A percentile compares a stretch with the other conserved stretches of the same genome.
Conservation (phyloP, 768 basidiomycete genomes). For the Podaxis sp. region DNA sequence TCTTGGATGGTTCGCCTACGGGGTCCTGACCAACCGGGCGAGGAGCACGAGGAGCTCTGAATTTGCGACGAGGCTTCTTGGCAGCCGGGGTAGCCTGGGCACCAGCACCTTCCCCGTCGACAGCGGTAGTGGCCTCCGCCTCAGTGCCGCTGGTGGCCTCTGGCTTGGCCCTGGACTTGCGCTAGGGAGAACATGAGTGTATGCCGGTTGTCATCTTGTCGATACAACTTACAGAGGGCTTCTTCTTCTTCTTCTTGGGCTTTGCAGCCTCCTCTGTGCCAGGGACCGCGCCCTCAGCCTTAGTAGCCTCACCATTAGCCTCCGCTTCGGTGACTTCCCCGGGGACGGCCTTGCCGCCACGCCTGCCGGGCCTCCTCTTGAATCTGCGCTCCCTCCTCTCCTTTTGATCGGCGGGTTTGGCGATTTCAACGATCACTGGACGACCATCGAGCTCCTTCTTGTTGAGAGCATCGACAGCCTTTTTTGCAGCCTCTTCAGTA, state of each 20-base stretch:
- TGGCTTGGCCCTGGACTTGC: conserved; percentile 50
- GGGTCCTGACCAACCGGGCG: conserved; percentile 83
- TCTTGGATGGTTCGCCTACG: conserved; percentile 83
- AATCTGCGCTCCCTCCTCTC: conserved; percentile 75
- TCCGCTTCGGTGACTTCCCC: conserved; percentile 90
- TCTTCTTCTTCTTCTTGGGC: conserved; percentile 88
- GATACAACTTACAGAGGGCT: conserved; percentile 46
- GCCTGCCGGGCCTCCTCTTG: conserved; percentile 81
- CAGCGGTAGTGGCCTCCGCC: conserved; percentile 29
- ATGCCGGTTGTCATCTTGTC: neutral
- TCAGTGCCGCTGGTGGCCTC: conserved; percentile 25
- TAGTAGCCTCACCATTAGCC: conserved; percentile 71
- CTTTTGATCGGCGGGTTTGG: conserved; percentile 88
- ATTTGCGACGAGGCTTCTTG: conserved; percentile 60
- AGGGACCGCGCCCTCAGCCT: conserved; percentile 48
- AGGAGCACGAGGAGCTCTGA: conserved; percentile 49
- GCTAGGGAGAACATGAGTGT: conserved; percentile 30
- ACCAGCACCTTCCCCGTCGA: conserved; percentile 32
- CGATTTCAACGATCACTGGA: conserved; percentile 85
- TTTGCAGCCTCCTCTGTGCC: conserved; percentile 69
- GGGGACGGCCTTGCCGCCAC: conserved; percentile 81
- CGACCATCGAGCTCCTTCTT: conserved; percentile 88
- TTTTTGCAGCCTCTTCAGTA: conserved; percentile 77
- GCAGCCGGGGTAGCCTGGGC: conserved; percentile 29
- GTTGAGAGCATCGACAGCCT: conserved; percentile 82